A percentile compares a stretch with the other conserved stretches of the same genome.
Conservation (phyloP, 305 asterid species). For the Fraxinus baroniana region DNA sequence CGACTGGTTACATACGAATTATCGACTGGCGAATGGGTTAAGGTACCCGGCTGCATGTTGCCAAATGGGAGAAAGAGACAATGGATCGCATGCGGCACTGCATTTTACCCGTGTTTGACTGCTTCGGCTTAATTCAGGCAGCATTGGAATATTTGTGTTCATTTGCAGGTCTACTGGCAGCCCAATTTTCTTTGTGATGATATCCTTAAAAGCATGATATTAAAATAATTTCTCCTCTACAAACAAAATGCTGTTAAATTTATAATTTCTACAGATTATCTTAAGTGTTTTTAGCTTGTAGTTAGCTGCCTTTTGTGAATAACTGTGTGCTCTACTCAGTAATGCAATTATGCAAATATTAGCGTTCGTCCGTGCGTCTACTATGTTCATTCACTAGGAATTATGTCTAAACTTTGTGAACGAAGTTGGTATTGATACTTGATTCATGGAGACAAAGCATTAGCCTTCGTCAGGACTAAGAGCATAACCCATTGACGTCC, state of each 20-base stretch:
- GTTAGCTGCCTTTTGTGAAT: background rate
- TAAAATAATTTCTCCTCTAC: slow-evolving; percentile 14
- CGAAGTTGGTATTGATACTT: background rate
- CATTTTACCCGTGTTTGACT: slow-evolving; percentile 83
- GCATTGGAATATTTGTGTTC: background rate
- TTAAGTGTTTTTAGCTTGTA: background rate
- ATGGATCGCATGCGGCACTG: slow-evolving; percentile 90
- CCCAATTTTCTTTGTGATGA: slow-evolving; percentile 22
- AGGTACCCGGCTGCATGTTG: slow-evolving; percentile 78
- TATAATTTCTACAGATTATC: slow-evolving; percentile 3
- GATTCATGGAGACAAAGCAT: background rate
- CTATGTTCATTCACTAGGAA: background rate
- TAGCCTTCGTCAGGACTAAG: too few relatives aligned
- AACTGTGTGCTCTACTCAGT: background rate
- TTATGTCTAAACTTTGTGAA: background rate
- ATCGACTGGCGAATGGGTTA: slow-evolving; percentile 73
- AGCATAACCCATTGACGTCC: too few relatives aligned
- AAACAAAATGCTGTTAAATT: slow-evolving; percentile 13
- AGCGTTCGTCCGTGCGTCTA: background rate
- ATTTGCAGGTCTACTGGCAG: background rate
- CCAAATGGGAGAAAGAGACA: slow-evolving; percentile 77
- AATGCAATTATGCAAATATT: background rate
- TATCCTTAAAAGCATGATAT: background rate
- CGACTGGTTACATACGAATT: slow-evolving; percentile 70
- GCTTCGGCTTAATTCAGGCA: slow-evolving; percentile 54